phyloP scores from a whole-genome alignment of 768 basidiomycete genomes.

The Neoboletus subvelutipes region DNA sequence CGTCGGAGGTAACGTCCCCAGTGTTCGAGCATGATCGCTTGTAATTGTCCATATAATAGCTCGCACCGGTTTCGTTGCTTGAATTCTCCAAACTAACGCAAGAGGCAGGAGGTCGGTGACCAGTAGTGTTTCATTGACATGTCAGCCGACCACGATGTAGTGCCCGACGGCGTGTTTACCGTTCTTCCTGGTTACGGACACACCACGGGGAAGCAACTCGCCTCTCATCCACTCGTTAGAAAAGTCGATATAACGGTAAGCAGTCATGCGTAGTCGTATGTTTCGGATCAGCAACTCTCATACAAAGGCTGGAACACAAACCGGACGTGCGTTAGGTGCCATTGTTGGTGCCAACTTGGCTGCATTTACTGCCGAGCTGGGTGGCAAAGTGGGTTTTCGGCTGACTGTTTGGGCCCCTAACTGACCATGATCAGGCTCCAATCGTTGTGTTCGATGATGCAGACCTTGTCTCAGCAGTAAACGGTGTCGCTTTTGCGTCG shows the following conservation, averaged over 20 bases:
- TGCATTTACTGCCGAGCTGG: conserved; percentile 78
- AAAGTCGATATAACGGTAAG: conserved; percentile 86
- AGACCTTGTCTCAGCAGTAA: conserved; percentile 69
- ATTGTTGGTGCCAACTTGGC: conserved; percentile 75
- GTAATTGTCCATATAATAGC: conserved; percentile 34
- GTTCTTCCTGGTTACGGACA: conserved; percentile 73
- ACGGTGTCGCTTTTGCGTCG: conserved; percentile 79
- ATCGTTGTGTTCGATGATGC: conserved; percentile 80
- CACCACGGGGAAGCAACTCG: conserved; percentile 62
- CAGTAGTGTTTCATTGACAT: background rate
- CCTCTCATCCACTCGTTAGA: conserved; percentile 61
- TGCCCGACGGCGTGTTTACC: conserved; percentile 73
- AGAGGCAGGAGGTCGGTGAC: conserved; percentile 60
- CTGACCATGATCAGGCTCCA: conserved; percentile 55
- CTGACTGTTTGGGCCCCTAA: background rate
- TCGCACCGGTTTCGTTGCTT: conserved; percentile 77
- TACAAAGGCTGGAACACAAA: conserved; percentile 69
- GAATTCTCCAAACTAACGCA: conserved; percentile 68
- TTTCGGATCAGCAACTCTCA: background rate
- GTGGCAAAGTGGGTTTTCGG: conserved; percentile 62
- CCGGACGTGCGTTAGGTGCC: conserved; percentile 71
- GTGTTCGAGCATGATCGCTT: background rate
- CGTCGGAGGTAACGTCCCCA: conserved; percentile 57
- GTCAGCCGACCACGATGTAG: conserved; percentile 36
- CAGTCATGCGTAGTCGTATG: background rate